Percentiles rank a stretch among this genome's conserved stretches.
Conservation (phyloP, 495 filamentous ascomycete genomes). For the Penicillium daleae region DNA sequence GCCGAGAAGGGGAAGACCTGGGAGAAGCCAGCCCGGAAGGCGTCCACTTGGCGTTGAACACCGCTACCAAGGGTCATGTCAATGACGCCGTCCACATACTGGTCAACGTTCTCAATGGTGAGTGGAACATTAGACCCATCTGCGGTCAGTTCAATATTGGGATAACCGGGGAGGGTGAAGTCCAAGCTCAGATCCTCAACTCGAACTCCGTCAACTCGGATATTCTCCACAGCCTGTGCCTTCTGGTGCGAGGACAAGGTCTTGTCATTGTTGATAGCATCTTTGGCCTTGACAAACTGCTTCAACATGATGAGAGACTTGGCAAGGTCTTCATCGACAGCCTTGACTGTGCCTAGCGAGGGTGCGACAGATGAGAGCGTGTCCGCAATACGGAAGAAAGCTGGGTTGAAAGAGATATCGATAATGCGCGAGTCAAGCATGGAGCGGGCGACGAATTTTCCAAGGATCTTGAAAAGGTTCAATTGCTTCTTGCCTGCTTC, state of each 20-base stretch:
- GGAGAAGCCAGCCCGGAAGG: slow-evolving; percentile 90
- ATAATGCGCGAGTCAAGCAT: slow-evolving; percentile 99
- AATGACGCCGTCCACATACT: slow-evolving; percentile 87
- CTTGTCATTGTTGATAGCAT: slow-evolving; percentile 72
- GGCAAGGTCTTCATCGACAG: slow-evolving; percentile 85
- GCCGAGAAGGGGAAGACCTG: slow-evolving; percentile 96
- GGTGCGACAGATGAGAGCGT: slow-evolving; percentile 72
- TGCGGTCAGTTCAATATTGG: slow-evolving; percentile 79
- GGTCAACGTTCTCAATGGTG: slow-evolving; percentile 85
- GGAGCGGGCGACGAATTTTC: slow-evolving; percentile 95
- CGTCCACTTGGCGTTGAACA: slow-evolving; percentile 85
- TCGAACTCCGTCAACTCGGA: slow-evolving; percentile 70
- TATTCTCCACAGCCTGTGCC: slow-evolving; percentile 63
- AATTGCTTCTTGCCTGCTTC: slow-evolving; percentile 83
- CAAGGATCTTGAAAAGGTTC: slow-evolving; percentile 88
- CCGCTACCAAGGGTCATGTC: slow-evolving; percentile 88
- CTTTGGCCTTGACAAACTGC: slow-evolving; percentile 83
- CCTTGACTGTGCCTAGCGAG: slow-evolving; percentile 88
- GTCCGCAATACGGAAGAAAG: slow-evolving; percentile 93
- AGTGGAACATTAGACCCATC: slow-evolving; percentile 73
- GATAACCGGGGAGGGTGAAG: slow-evolving; percentile 93
- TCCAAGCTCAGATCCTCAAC: slow-evolving; percentile 91
- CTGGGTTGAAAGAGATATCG: slow-evolving; percentile 96
- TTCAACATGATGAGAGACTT: slow-evolving; percentile 86
- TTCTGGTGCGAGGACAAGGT: slow-evolving; percentile 69